Evolutionary conservation across 805 yeast species (phyloP).

Genomic region (Pichia insulana): DNA sequence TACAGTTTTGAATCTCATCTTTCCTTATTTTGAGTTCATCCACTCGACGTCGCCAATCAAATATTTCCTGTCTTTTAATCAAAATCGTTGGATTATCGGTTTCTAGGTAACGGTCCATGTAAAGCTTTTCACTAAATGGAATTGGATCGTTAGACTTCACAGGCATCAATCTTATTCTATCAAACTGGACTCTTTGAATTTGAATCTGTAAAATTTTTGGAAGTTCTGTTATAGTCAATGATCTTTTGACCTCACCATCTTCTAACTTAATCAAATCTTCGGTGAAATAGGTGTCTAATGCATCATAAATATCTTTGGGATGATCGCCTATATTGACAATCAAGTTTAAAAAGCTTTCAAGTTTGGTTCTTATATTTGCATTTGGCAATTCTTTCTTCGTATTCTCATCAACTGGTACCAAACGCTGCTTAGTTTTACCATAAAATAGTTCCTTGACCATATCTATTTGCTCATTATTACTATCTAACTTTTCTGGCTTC

Average conservation of each 20-base stretch:
- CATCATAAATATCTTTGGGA: conserved; percentile 83
- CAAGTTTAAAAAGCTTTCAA: conserved; percentile 72
- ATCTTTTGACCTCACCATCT: conserved; percentile 66
- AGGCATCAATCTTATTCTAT: conserved; percentile 60
- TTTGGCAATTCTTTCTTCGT: conserved; percentile 24
- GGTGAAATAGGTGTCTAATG: conserved; percentile 75
- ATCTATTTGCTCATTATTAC: conserved; percentile 77
- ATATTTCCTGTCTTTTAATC: conserved; percentile 45
- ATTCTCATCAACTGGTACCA: conserved; percentile 39
- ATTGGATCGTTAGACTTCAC: conserved; percentile 78
- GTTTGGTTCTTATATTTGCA: conserved; percentile 36
- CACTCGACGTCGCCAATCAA: conserved; percentile 54
- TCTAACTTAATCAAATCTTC: conserved; percentile 63
- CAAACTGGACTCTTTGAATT: conserved; percentile 89
- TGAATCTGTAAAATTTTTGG: conserved; percentile 87
- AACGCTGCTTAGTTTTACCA: conserved; percentile 75
- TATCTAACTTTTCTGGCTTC: conserved; percentile 54
- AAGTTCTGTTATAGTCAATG: conserved; percentile 57
- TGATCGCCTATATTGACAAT: conserved; percentile 82
- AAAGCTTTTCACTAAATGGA: conserved; percentile 68
- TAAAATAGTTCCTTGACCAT: conserved; percentile 71
- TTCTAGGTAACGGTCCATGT: conserved; percentile 81
- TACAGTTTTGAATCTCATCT: conserved; percentile 33
- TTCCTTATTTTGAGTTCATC: conserved; percentile 35
- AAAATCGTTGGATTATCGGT: conserved; percentile 52